phyloP scores from a whole-genome alignment of 108 stramenopile genomes.

The Nitzschia sp. region DNA sequence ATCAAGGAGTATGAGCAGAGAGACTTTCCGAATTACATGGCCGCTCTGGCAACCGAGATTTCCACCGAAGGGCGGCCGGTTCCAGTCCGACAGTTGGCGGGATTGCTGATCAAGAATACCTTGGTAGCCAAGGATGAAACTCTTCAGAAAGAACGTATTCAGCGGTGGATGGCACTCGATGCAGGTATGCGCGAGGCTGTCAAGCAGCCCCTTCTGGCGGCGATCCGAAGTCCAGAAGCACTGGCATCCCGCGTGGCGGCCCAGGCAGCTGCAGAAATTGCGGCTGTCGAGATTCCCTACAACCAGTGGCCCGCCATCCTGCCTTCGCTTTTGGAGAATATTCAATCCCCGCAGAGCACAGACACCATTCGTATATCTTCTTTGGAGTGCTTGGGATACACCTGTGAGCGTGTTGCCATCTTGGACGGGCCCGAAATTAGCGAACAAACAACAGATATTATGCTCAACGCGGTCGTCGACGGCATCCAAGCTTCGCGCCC shows the following conservation, averaged over 20 bases:
- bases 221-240: slow-evolving; percentile 58
- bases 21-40: slow-evolving; percentile 44
- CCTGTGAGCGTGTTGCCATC: slow-evolving; percentile 80
- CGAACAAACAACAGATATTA: slow-evolving; percentile 80
- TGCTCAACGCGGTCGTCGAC: slow-evolving; percentile 96
- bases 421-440: slow-evolving; percentile 74
- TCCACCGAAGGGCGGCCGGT: slow-evolving; percentile 63
- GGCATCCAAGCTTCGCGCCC: slow-evolving; percentile 86
- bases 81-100: slow-evolving; percentile 75
- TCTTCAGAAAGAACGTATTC: slow-evolving; percentile 54
- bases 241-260: slow-evolving; percentile 76
- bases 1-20: slow-evolving; percentile 32
- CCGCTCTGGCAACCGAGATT: slow-evolving; percentile 55
- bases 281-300: slow-evolving; percentile 82
- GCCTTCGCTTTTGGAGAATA: slow-evolving; percentile 74
- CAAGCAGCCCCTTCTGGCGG: slow-evolving; percentile 59
- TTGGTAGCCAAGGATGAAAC: slow-evolving; percentile 75
- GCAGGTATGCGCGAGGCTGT: slow-evolving; percentile 47
- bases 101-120: slow-evolving; percentile 86
- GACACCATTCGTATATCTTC: slow-evolving; percentile 84
- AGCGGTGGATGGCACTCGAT: slow-evolving; percentile 70
- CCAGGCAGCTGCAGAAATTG: slow-evolving; percentile 82
- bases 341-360: slow-evolving; percentile 41
- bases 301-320: slow-evolving; percentile 88
- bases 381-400: slow-evolving; percentile 94